Conservation (phyloP, 306 rosid genomes). For the Sophora flavescens region DNA sequence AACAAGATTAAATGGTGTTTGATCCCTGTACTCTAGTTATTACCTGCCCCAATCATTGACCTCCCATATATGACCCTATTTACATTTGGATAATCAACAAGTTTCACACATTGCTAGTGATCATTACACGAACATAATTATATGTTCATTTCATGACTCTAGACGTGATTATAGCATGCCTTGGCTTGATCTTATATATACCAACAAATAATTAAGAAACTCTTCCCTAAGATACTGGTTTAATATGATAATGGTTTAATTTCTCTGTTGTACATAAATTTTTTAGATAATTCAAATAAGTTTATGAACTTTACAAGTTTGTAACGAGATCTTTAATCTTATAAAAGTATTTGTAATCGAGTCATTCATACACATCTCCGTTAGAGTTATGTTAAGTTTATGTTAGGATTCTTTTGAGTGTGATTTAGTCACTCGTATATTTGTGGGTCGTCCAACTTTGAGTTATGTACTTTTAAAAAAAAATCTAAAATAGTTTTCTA, state of each 20-base stretch:
- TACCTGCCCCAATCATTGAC: slow-evolving; percentile 28
- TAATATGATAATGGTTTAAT: background rate
- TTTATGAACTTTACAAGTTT: too few species aligned
- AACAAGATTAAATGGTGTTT: slow-evolving; percentile 18
- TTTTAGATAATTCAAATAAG: too few species aligned
- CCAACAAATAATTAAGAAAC: background rate
- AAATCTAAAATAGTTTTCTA: too few species aligned
- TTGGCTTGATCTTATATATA: slow-evolving; percentile 14
- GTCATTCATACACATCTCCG: too few species aligned
- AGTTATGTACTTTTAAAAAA: too few species aligned
- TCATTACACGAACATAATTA: slow-evolving; percentile 1
- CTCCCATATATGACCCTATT: slow-evolving; percentile 11
- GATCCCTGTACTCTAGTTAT: slow-evolving; percentile 13
- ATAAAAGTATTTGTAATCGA: too few species aligned
- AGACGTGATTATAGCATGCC: slow-evolving; percentile 16
- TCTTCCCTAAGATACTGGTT: background rate
- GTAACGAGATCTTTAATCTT: too few species aligned
- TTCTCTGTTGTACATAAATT: too few species aligned
- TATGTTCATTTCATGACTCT: background rate
- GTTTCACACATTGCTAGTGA: slow-evolving; percentile 2
- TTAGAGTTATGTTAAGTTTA: too few species aligned
- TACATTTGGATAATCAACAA: slow-evolving; percentile 7
- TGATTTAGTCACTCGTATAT: too few species aligned
- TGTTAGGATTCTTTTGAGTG: too few species aligned
- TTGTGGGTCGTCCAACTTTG: too few species aligned